Base-by-base conservation (phyloP, 306 rosid species). In the Prunus salicina region DNA sequence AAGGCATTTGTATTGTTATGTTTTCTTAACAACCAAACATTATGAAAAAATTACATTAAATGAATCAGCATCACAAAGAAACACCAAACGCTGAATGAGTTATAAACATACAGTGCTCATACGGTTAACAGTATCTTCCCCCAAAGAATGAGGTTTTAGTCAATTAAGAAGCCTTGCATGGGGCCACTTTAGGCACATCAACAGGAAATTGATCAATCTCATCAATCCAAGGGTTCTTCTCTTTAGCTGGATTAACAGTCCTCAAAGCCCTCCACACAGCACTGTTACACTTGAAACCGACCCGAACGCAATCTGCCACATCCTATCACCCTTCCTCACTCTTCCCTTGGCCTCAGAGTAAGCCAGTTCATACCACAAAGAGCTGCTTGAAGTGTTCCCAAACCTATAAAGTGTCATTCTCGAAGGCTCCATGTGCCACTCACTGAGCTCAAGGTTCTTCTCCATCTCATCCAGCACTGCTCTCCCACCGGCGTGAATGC, bases 261-360 rank as follows among this genome's bases (percentile, higher is more conserved):
- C 85, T 87, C 75, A 93, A 14, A 0, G 97, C 97, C 20, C 50
- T 69, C 98, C 98, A 93, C 14, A 93, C 97, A 4, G 94, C 96
- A 58, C 98, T 93, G 75, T 93, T 91, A n/a, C 98, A 93, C 83
- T 93, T 93, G 53, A 93, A 93, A 0, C 98, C 0, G 98, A 91
- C 3, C 98, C 98, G 56, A 93, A 93, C 0, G 97, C 98, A 62
- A 93, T 93, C 87, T 93, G 98, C 98, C 98, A 93, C 1, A 89
- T 90, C 78, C 91, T 67, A 13, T 91, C 90, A 24, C 98, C 97
- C 70, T 84, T 91, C 28, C 73, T 79, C 18, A 93, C 89, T 83
- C 98, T 82, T 27, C 97, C 97, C 30, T 93, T 93, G 4, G 97
- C 89, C 53, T 93, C 98, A 0, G 88, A 24, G 74, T 93, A 93